phyloP scores from a whole-genome alignment of 2,329 filamentous ascomycete species.

The Lasiodiplodia theobromae region DNA sequence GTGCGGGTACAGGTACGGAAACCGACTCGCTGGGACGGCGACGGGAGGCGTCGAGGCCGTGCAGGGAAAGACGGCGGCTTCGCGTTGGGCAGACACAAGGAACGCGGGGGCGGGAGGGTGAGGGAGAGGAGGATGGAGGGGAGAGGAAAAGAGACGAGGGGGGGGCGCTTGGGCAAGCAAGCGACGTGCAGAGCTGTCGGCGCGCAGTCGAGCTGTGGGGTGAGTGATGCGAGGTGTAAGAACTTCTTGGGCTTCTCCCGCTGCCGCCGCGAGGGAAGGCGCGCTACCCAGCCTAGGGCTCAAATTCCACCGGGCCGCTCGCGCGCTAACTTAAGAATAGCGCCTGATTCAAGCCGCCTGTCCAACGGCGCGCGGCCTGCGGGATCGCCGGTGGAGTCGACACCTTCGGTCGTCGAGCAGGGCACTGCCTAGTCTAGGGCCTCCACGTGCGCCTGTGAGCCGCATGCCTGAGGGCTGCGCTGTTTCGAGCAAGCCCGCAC shows the following conservation, averaged over 20 bases:
- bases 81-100: conserved; percentile 35
- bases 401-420: conserved; percentile 8
- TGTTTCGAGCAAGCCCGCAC: conserved; percentile 17
- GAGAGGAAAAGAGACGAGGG: conserved; percentile 31
- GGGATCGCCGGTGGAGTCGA: conserved; percentile 25
- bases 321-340: conserved; percentile 18
- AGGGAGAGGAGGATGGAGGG: conserved; percentile 42
- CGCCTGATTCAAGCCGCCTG: conserved; percentile 19
- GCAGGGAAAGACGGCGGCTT: conserved; percentile 2
- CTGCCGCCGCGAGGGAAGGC: conserved; percentile 23
- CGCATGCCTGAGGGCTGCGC: conserved; percentile 26
- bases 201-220: conserved; percentile 29
- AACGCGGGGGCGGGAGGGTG: conserved; percentile 35
- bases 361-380: conserved; percentile 25
- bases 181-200: conserved; percentile 30
- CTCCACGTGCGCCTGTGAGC: conserved; percentile 24
- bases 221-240: conserved; percentile 28
- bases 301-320: conserved; percentile 24
- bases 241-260: conserved; percentile 23
- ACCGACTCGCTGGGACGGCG: conserved; percentile 29
- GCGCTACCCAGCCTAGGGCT: conserved; percentile 23
- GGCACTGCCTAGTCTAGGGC: conserved; percentile 23
- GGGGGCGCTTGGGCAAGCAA: conserved; percentile 23
- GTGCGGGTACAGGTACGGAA: conserved; percentile 21
- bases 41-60: conserved; percentile 30